Conservation (phyloP, 2,329 filamentous ascomycete species). For the Scopulariopsis brevicaulis region DNA sequence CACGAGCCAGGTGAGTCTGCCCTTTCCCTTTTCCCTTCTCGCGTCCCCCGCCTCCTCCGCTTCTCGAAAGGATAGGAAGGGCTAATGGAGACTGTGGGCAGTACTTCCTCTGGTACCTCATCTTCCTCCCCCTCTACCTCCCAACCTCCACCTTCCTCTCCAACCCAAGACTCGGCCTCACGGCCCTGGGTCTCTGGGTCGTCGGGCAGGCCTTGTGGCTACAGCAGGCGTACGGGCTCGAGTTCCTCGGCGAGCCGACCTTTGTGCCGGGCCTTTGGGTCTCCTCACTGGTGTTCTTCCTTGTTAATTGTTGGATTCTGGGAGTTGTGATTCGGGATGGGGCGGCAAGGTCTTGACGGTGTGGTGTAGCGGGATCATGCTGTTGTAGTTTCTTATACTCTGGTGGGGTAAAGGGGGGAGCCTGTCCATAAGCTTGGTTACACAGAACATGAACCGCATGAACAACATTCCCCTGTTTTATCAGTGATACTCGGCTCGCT, state of each 20-base stretch:
- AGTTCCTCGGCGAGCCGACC: constrained; percentile 70
- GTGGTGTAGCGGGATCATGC: not conserved
- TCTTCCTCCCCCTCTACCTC: constrained; percentile 86
- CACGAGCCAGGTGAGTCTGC: constrained; percentile 73
- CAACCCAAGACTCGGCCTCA: constrained; percentile 47
- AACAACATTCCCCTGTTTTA: too few species aligned
- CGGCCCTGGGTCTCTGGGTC: constrained; percentile 63
- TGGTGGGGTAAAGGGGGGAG: too few species aligned
- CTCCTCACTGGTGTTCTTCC: constrained; percentile 67
- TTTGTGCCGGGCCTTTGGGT: constrained; percentile 79
- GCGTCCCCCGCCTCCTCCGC: too few species aligned
- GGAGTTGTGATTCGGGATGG: constrained; percentile 67
- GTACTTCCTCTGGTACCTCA: constrained; percentile 98
- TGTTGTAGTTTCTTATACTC: not conserved
- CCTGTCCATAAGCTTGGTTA: too few species aligned
- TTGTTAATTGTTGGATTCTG: constrained; percentile 78
- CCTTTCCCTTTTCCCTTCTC: not conserved
- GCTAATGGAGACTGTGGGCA: constrained; percentile 19
- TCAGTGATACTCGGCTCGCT: too few species aligned
- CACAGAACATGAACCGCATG: too few species aligned
- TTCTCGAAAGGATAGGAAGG: not conserved
- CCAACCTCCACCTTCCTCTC: constrained; percentile 63
- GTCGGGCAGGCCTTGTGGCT: constrained; percentile 64
- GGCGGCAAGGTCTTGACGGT: constrained; percentile 6
- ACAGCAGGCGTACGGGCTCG: constrained; percentile 62